Evolutionary conservation across 192 early-diverging fungal genomes (phyloP), one percentile per base, ranked within the genome.

Genomic region (Coemansia sp.): DNA sequence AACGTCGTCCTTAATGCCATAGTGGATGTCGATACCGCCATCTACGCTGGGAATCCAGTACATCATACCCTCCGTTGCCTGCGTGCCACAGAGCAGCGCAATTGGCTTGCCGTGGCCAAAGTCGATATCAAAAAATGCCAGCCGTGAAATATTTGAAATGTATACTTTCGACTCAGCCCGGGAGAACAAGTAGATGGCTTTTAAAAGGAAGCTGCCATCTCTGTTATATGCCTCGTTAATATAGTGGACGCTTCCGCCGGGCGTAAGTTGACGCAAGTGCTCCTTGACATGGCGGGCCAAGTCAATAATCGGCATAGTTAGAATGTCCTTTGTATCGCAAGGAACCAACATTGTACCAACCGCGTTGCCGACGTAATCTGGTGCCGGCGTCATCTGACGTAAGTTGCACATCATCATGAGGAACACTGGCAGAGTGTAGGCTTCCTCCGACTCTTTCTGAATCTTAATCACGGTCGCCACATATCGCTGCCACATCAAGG

Each of bases 91-190:
- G 49, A 20, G 49, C 2, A 50, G n/a, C n/a, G n/a, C n/a, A n/a
- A n/a, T n/a, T n/a, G n/a, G n/a, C n/a, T n/a, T n/a, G n/a, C n/a
- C n/a, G 11, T 69, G 49, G 16, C 76, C 70, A 72, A 72, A 69
- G 39, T 72, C 70, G 16, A 65, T 49, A 24, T 47, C 47, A 50
- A 58, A 72, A 47, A 70, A 72, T 9, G 70, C 66, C 33, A 73
- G 24, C 9, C 66, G 62, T 7, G 71, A 78, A 3, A 49, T 67
- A 53, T 78, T 78, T 20, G 76, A 78, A 46, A 78, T 62, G 8
- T 52, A 13, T 20, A 78, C 46, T 9, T 22, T 6, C 27, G 67
- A 68, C 33, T 60, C 76, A 16, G 24, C 24, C 24, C 24, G 24
- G 24, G 24, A 24, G 24, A 24, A 24, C 24, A 24, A 24, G 24